These are phyloP conservation scores for Globisporangium megalacanthum DNA, from an alignment of 352 stramenopile species.

Conservation along the genomic window DNA sequence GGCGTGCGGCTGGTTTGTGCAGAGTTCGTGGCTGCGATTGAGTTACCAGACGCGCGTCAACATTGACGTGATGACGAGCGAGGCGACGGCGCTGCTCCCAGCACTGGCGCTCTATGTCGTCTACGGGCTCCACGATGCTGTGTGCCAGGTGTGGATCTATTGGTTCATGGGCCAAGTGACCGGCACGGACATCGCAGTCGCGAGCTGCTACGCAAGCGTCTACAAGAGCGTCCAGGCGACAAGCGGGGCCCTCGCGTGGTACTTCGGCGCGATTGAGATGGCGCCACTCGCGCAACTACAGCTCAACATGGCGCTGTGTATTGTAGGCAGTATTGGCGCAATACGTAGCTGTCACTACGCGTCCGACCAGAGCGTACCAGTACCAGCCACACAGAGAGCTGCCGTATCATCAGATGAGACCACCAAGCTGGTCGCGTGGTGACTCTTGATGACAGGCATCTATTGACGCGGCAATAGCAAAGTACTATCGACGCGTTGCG, in stretches of 20 bases:
- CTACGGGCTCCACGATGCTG: slow-evolving; percentile 68
- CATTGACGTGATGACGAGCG: slow-evolving; percentile 18
- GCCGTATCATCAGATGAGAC: neutral
- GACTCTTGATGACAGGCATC: too few relatives aligned
- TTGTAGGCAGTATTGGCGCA: slow-evolving; percentile 15
- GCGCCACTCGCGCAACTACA: slow-evolving; percentile 21
- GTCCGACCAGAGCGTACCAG: neutral
- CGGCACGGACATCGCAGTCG: slow-evolving; percentile 24
- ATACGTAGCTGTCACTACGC: slow-evolving; percentile 5
- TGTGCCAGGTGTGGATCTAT: slow-evolving; percentile 77
- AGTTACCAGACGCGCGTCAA: slow-evolving; percentile 17
- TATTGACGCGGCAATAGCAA: too few relatives aligned
- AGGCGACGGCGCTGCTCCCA: neutral
- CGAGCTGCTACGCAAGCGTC: slow-evolving; percentile 43
- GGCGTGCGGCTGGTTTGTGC: slow-evolving; percentile 22
- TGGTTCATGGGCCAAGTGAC: slow-evolving; percentile 67
- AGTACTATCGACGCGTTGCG: too few relatives aligned
- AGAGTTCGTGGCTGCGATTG: slow-evolving; percentile 15
- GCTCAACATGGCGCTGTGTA: slow-evolving; percentile 30
- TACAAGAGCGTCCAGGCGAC: slow-evolving; percentile 66
- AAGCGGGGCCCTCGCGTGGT: slow-evolving; percentile 32
- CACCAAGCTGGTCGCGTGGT: neutral
- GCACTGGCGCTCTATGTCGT: slow-evolving; percentile 50
- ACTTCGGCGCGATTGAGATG: slow-evolving; percentile 22
- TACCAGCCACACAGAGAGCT: neutral